Base-by-base conservation (phyloP, 306 rosid genomes). In the Rosa persica region DNA sequence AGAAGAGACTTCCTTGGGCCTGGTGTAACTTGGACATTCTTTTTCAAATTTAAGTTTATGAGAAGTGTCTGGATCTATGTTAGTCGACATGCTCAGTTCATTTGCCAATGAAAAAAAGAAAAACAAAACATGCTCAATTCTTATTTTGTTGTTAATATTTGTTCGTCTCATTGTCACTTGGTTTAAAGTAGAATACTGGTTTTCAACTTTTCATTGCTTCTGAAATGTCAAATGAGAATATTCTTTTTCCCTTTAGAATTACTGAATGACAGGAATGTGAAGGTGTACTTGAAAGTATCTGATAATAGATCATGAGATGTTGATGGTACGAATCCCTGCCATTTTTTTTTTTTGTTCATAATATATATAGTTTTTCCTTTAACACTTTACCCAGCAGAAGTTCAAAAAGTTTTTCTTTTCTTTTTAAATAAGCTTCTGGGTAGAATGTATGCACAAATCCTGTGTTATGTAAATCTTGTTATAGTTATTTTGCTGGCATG, bases 401-500 rank as follows among this genome's bases (percentile, higher is more conserved):
- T 36, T 40, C 40, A 49, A 66, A 66, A 43, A 42, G 3, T 30
- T 40, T 54, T 67, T 43, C 12, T 44, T 11, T 36, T 36, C 12
- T 65, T 15, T 5, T 13, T 4, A 16, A 72, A 8, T 52, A 51
- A 52, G 76, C 47, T 72, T 36, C 46, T 51, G 11, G 34, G 34
- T 36, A 34, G 23, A 49, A 16, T 36, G 60, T 71, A 30, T 78
- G 80, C 74, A 76, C 51, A 74, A 76, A 20, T 60, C 30, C 3
- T 74, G 16, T 70, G 38, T 58, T 67, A 23, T 67, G 49, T 36
- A 48, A 46, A 76, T 83, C 70, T 82, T 65, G 66, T 82, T 79
- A 44, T 72, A 44, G 39, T 48, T 68, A 66, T 51, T 68, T 72
- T 76, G 71, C 82, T 68, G 65, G 82, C 69, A 79, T 77, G 82